phyloP scores from a whole-genome alignment of 352 stramenopile genomes.

The Phytophthora crassamura region DNA sequence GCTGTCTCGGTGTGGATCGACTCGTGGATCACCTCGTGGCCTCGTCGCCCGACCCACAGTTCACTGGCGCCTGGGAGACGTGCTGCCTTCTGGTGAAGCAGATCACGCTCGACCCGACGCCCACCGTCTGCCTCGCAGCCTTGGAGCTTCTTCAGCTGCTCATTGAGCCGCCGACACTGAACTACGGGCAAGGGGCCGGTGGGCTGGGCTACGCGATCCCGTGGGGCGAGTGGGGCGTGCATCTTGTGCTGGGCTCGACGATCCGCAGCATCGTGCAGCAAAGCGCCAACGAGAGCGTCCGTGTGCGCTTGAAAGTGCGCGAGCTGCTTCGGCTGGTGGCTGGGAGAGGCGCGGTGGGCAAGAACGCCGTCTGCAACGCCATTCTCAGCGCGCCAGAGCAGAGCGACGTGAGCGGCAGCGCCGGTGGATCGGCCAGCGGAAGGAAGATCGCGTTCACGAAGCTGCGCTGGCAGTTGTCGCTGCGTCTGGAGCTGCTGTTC shows the following conservation, averaged over 20 bases:
- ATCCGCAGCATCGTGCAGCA: constrained; percentile 81
- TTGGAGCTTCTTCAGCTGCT: constrained; percentile 70
- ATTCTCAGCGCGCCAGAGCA: constrained; percentile 77
- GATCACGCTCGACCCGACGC: constrained; percentile 57
- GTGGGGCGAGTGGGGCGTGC: constrained; percentile 82
- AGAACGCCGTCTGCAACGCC: constrained; percentile 75
- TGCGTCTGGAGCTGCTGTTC: constrained; percentile 69
- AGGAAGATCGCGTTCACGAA: constrained; percentile 63
- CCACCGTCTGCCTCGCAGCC: constrained; percentile 55
- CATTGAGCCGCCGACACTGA: constrained; percentile 46
- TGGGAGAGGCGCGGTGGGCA: constrained; percentile 52
- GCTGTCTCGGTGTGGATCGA: constrained; percentile 64
- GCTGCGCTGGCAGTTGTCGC: constrained; percentile 66
- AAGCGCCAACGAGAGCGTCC: constrained; percentile 65
- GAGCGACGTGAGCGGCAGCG: constrained; percentile 40
- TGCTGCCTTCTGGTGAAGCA: constrained; percentile 74
- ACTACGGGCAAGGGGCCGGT: not conserved
- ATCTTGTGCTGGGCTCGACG: constrained; percentile 77
- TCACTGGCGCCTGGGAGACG: constrained; percentile 78
- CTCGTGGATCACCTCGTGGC: constrained; percentile 53
- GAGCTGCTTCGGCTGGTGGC: constrained; percentile 54
- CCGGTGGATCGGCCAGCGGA: constrained; percentile 34
- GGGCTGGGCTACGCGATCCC: constrained; percentile 60
- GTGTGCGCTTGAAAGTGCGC: constrained; percentile 62
- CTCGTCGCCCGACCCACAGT: constrained; percentile 39